Evolutionary conservation across 306 rosid genomes (phyloP), one percentile per base, ranked within the genome.

Genomic region (Erythrophleum fordii): DNA sequence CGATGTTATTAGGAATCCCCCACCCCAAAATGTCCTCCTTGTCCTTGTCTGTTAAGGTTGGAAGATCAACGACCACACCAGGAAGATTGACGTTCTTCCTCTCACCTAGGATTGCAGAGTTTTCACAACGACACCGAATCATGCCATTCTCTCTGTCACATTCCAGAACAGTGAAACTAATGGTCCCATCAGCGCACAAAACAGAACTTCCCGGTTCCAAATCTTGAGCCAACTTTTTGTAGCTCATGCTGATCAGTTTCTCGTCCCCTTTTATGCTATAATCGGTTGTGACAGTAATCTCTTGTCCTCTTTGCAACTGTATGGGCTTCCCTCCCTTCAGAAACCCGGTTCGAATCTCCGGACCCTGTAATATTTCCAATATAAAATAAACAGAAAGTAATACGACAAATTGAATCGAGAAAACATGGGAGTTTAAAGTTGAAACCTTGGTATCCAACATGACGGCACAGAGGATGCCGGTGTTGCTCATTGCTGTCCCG

Each of bases 401-500:
- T 3, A 46, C n/a, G 16, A 46, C 5, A 46, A 46, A 14, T 23
- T 12, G 5, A 12, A 42, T 0, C 5, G 6, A 48, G 17, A 64
- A 49, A 18, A 29, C 31, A 9, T 14, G 8, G 23, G 5, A 11
- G n/a, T 46, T 6, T n/a, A 35, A 65, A 34, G 44, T 62, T 45
- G 3, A 34, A 20, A 70, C 51, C 45, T 75, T 62, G 3, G 71
- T 68, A 5, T 67, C 78, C 60, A 52, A 34, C 81, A 83, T 81
- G 3, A 87, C 78, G 31, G 90, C 86, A 39, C 82, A 87, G 46
- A 73, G 84, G 25, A 81, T 87, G 76, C 46, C 60, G 4, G 87
- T 81, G 69, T 87, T 87, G 42, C 62, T 55, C 69, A 78, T 69
- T 70, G 84, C 84, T 6, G 16, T 48, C 42, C 81, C 71, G 20